phyloP scores from a whole-genome alignment of 2,329 filamentous ascomycete genomes.

The Colletotrichum sp. region DNA sequence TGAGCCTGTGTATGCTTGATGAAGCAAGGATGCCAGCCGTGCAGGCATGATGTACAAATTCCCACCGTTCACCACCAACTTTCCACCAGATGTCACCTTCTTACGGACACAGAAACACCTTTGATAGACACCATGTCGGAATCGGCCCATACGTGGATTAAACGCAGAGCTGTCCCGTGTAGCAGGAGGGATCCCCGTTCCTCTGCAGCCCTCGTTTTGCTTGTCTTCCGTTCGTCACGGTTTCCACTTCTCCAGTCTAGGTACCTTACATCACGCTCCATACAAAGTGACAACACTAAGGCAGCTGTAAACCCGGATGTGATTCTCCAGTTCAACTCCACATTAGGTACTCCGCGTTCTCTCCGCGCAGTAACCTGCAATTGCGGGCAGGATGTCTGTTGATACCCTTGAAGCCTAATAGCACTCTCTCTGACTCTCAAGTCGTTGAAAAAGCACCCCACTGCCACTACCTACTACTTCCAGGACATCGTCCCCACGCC shows the following conservation, averaged over 20 bases:
- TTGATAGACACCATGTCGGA: background rate
- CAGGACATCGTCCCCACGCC: background rate
- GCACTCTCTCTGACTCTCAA: background rate
- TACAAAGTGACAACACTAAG: background rate
- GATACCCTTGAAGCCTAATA: background rate
- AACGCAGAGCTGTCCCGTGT: background rate
- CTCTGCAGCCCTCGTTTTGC: background rate
- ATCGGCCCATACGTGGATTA: background rate
- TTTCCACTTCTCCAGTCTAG: background rate
- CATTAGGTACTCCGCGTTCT: background rate
- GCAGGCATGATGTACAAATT: background rate
- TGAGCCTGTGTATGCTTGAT: background rate
- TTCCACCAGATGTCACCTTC: background rate
- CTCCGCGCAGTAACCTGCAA: background rate
- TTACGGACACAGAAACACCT: background rate
- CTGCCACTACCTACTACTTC: background rate
- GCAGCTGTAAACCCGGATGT: background rate
- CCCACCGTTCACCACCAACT: background rate
- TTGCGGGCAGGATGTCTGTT: background rate
- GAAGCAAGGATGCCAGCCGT: background rate
- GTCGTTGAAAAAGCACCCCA: background rate
- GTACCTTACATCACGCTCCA: background rate
- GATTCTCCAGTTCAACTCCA: background rate
- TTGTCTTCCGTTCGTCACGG: background rate
- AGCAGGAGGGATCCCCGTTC: background rate